phyloP scores from a whole-genome alignment of 371 early-diverging fungal species.

The Mortierella sp. region DNA sequence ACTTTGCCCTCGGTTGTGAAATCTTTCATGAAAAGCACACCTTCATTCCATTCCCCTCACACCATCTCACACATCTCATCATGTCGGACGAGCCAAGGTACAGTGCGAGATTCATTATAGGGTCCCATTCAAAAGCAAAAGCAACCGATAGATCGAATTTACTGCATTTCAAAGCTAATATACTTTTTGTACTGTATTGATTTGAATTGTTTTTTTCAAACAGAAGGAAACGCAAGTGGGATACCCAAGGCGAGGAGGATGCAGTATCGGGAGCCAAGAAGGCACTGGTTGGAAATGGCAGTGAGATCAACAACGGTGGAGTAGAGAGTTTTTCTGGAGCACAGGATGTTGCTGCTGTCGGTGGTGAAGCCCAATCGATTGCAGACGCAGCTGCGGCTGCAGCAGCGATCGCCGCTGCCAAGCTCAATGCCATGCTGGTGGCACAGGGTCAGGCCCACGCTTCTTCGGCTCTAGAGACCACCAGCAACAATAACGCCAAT shows the following conservation, averaged over 20 bases:
- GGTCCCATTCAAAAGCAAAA: background rate
- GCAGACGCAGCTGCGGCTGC: constrained; percentile 29
- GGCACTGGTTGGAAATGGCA: constrained; percentile 20
- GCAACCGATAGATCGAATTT: no score
- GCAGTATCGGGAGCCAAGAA: constrained; percentile 22
- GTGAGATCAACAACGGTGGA: background rate
- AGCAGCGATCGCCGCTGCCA: constrained; percentile 68
- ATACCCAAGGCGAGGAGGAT: constrained; percentile 55
- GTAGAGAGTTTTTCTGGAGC: constrained; percentile 13
- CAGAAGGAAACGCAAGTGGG: constrained; percentile 64
- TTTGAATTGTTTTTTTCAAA: background rate
- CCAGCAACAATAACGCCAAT: constrained; percentile 18
- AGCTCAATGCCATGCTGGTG: constrained; percentile 71
- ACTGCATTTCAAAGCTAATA: background rate
- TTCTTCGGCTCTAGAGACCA: background rate
- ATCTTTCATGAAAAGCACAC: background rate
- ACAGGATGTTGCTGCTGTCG: constrained; percentile 12
- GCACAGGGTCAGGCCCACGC: constrained; percentile 63
- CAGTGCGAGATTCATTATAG: background rate
- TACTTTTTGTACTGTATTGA: background rate
- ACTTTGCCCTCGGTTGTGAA: background rate
- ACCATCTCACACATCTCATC: background rate
- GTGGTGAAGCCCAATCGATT: constrained; percentile 17
- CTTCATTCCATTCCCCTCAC: background rate
- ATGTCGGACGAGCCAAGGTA: constrained; percentile 58